Evolutionary conservation across 805 yeast genomes (phyloP), one percentile per base, ranked within the genome.

Genomic region (Cyberlindnera petersonii): DNA sequence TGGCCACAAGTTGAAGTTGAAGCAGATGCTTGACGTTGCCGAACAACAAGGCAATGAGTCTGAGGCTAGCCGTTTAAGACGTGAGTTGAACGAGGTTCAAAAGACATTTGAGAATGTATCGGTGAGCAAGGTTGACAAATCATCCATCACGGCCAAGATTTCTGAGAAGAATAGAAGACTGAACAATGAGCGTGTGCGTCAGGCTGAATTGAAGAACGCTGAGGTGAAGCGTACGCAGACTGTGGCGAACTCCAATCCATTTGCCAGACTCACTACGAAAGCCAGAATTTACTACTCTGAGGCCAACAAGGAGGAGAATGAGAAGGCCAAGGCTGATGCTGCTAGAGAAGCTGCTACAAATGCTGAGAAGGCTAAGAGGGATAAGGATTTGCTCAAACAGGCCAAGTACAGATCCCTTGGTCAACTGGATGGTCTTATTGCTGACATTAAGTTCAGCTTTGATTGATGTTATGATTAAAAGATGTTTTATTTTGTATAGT

Each of bases 231-330:
- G 64, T 55, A 61, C 48, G 53, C 60, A 58, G 34, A 41, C 70
- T 40, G 67, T 51, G 30, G 63, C 64, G 41, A 69, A 75, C 38
- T 76, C 71, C 52, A 86, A 93, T 65, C 98, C 98, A 17, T 93
- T 93, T 63, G 77, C 84, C 49, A 79, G 98, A 60, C 74, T 93
- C 56, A 82, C 86, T 59, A 91, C 98, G 1, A 83, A 79, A 45
- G 86, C 97, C 1, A 77, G 86, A 53, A 77, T 86, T 44, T 91
- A 86, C 62, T 87, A 88, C 37, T 67, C 70, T 33, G 74, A 60
- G 40, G 64, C 71, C 33, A 77, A 72, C 45, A 70, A 71, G 45
- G 74, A 71, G 44, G 82, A 73, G 47, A 77, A 79, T 49, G 79
- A 73, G 48, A 73, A 70, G 58, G 83, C 81, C 3, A 66, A 75